Evolutionary conservation across 176 grass and related monocot genomes (phyloP), one percentile per base, ranked within the genome.

Genomic region (Oryza nivara): DNA sequence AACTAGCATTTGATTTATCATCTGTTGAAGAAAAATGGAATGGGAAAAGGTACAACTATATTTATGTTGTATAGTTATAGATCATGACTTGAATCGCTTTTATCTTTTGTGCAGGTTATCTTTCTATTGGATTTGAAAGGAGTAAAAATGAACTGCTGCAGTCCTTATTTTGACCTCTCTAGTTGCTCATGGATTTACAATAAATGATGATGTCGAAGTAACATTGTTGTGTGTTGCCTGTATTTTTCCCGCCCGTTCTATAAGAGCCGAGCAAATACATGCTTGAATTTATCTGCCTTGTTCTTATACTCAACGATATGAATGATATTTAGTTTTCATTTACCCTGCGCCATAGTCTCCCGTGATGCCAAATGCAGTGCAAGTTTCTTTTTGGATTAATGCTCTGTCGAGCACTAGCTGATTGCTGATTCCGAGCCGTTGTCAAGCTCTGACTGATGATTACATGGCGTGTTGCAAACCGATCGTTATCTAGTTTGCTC

Each of bases 131-230:
- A 80, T 71, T 28, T 35, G n/a, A 52, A 84, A 65, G 40, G n/a
- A 65, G 80, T 90, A 61, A 46, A 58, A 7, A 20, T 49, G 79
- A 75, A 80, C 75, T 70, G 48, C 64, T 65, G 49, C 51, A 56
- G 17, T 65, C 76, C 65, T 64, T 85, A 76, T 72, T 72, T 70
- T 78, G 65, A 26, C 78, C 26, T 73, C 65, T 65, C 41, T 66
- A 76, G 89, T 25, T 76, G 75, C 40, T 70, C n/a, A 74, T 90
- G 79, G 80, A 65, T 65, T 70, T 70, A 17, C 15, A 84, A 91
- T 91, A 87, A 86, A 84, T 87, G 65, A 76, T 87, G 52, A 46
- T 76, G 89, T 49, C n/a, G n/a, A 87, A 84, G 64, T 20, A 89
- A 87, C 85, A 84, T 65, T 80, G 17, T 11, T 84, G 44, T 84